phyloP scores from a whole-genome alignment of 495 filamentous ascomycete species.

The Thermothielavioides terrestris region DNA sequence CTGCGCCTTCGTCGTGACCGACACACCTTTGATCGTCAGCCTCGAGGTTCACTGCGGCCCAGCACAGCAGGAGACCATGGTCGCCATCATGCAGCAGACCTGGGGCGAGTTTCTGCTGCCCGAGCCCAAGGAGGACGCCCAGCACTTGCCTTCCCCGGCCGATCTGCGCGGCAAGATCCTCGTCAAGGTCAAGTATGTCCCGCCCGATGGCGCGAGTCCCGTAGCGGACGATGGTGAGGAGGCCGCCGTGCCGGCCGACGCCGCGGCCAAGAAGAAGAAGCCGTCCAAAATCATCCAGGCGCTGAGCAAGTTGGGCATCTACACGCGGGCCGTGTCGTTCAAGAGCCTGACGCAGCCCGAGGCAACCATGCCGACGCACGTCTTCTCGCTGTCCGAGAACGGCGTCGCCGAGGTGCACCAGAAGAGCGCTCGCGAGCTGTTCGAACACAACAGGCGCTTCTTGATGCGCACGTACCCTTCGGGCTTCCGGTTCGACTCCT shows the following conservation, averaged over 20 bases:
- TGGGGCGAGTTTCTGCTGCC: slow-evolving; percentile 67
- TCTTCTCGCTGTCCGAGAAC: slow-evolving; percentile 80
- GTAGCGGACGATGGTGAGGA: not conserved
- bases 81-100: slow-evolving; percentile 73
- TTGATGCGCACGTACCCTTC: slow-evolving; percentile 88
- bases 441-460: slow-evolving; percentile 72
- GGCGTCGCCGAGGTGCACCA: slow-evolving; percentile 63
- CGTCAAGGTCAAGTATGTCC: slow-evolving; percentile 77
- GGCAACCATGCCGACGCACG: slow-evolving; percentile 66
- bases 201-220: slow-evolving; percentile 29
- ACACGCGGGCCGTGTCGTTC: slow-evolving; percentile 75
- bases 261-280: slow-evolving; percentile 29
- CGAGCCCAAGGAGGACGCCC: slow-evolving; percentile 38
- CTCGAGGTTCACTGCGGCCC: slow-evolving; percentile 76
- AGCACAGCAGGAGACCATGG: slow-evolving; percentile 80
- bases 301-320: slow-evolving; percentile 68
- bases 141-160: slow-evolving; percentile 53
- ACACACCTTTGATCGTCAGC: slow-evolving; percentile 79
- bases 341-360: slow-evolving; percentile 52
- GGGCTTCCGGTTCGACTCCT: slow-evolving; percentile 70
- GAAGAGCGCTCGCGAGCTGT: slow-evolving; percentile 50
- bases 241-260: slow-evolving; percentile 3
- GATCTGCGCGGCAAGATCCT: slow-evolving; percentile 70
- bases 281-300: slow-evolving; percentile 65
- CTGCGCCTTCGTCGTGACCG: slow-evolving; percentile 60